These are phyloP conservation scores for Cordyceps cicadae DNA, from an alignment of 2,329 filamentous ascomycete genomes.

Conservation along the genomic window DNA sequence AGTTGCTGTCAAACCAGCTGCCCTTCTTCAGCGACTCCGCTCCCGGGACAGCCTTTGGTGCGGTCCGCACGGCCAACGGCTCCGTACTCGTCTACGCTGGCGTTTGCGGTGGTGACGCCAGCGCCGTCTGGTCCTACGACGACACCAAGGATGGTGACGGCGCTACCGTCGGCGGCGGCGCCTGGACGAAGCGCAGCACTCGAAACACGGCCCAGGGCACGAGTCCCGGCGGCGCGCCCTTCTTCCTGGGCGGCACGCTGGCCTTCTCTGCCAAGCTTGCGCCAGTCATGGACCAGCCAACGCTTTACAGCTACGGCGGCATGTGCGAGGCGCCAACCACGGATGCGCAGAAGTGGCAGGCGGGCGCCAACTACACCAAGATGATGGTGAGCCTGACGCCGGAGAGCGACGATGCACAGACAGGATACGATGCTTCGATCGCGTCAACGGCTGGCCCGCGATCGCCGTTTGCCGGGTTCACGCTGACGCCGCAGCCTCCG, in stretches of 20 bases:
- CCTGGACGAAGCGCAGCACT: slow-evolving; percentile 20
- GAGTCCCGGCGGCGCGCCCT: slow-evolving; percentile 28
- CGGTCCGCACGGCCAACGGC: slow-evolving; percentile 58
- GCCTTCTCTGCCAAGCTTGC: slow-evolving; percentile 58
- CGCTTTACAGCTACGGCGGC: slow-evolving; percentile 73
- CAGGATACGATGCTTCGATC: slow-evolving; percentile 28
- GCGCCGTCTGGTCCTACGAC: slow-evolving; percentile 61
- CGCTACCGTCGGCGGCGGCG: slow-evolving; percentile 16
- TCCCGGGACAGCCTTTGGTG: slow-evolving; percentile 51
- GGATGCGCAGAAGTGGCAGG: slow-evolving; percentile 49
- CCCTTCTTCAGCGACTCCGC: slow-evolving; percentile 51
- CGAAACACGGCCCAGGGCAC: slow-evolving; percentile 16
- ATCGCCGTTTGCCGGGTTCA: slow-evolving; percentile 79
- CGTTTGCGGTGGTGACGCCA: slow-evolving; percentile 51
- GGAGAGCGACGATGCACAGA: slow-evolving; percentile 17
- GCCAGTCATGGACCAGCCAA: slow-evolving; percentile 43
- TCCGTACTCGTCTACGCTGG: slow-evolving; percentile 68
- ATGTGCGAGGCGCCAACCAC: slow-evolving; percentile 62
- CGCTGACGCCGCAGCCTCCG: slow-evolving; percentile 63
- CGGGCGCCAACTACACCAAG: slow-evolving; percentile 68
- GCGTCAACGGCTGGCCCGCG: slow-evolving; percentile 50
- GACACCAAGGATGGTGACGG: slow-evolving; percentile 32
- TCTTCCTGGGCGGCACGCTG: slow-evolving; percentile 48
- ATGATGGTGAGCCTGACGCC: slow-evolving; percentile 63
- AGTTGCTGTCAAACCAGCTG: slow-evolving; percentile 45